phyloP scores from a whole-genome alignment of 2,329 filamentous ascomycete genomes.

The Cadophora sp. region DNA sequence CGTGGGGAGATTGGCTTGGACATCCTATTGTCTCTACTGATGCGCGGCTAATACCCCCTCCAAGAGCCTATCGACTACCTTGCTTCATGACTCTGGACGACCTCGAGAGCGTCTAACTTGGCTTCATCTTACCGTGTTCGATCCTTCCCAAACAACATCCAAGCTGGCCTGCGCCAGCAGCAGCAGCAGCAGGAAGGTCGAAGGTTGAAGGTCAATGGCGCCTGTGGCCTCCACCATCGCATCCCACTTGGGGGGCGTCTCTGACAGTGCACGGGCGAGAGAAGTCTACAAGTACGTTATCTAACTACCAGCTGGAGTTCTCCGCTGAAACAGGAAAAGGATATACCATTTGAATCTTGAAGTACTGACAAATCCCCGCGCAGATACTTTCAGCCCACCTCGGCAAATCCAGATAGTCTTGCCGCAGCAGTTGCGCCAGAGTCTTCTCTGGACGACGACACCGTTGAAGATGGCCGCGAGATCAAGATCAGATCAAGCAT shows the following conservation, averaged over 20 bases:
- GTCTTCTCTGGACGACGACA: slow-evolving; percentile 14
- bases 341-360: neutral
- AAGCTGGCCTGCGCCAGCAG: neutral
- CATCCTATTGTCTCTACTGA: neutral
- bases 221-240: slow-evolving; percentile 37
- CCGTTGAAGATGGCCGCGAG: slow-evolving; percentile 19
- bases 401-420: slow-evolving; percentile 21
- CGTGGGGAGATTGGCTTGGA: neutral
- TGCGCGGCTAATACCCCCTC: neutral
- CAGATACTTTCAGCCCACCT: slow-evolving; percentile 44
- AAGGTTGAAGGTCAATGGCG: slow-evolving; percentile 34
- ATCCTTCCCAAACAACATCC: neutral
- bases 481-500: slow-evolving; percentile 38
- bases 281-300: slow-evolving; percentile 46
- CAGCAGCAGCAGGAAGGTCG: neutral
- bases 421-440: slow-evolving; percentile 15
- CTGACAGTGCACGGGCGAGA: slow-evolving; percentile 43
- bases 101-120: neutral
- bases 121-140: neutral
- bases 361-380: neutral
- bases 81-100: neutral
- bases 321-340: neutral
- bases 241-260: slow-evolving; percentile 42
- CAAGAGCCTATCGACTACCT: neutral
- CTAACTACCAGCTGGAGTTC: neutral